A percentile compares a stretch with the other conserved stretches of the same genome.
Conservation (phyloP, 106 monocot genomes). For the Dioscorea zingiberensis region DNA sequence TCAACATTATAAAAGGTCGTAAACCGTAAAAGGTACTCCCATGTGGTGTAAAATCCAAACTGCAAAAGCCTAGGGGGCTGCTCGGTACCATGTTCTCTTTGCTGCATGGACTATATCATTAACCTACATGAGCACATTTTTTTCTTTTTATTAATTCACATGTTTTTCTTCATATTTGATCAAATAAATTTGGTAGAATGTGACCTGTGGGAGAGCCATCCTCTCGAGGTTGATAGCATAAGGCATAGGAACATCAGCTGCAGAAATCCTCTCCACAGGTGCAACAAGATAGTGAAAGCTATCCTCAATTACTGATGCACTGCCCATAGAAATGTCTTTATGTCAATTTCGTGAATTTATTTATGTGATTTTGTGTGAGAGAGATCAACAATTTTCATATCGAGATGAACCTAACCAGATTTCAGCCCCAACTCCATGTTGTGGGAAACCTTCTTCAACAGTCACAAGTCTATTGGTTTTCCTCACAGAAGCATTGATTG, state of each 20-base stretch:
- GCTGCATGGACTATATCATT: conserved; percentile 65
- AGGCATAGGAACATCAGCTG: conserved; percentile 95
- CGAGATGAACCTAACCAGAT: too few species aligned
- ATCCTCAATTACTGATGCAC: conserved; percentile 76
- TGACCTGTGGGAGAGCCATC: conserved; percentile 88
- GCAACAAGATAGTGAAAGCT: conserved; percentile 93
- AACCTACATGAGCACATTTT: conserved; percentile 22
- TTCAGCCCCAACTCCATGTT: too few species aligned
- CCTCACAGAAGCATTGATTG: conserved; percentile 81
- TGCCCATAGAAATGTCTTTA: conserved; percentile 14
- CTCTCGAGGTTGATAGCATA: conserved; percentile 93
- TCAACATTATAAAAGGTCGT: too few species aligned
- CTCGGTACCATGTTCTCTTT: conserved; percentile 63
- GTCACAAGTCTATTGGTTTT: conserved; percentile 86
- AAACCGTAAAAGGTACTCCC: too few species aligned
- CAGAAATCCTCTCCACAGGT: conserved; percentile 87
- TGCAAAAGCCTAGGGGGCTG: conserved; percentile 41
- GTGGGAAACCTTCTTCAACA: conserved; percentile 95
- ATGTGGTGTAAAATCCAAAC: conserved; percentile 11
- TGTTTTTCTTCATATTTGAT: too few species aligned
- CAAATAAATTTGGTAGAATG: too few species aligned
- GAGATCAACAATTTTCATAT: too few species aligned
- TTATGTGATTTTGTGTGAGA: not conserved
- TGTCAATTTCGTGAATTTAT: too few species aligned
- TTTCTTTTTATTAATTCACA: not conserved